These are phyloP conservation scores for Fusarium napiforme DNA, from an alignment of 2,329 filamentous ascomycete species.

Conservation along the genomic window DNA sequence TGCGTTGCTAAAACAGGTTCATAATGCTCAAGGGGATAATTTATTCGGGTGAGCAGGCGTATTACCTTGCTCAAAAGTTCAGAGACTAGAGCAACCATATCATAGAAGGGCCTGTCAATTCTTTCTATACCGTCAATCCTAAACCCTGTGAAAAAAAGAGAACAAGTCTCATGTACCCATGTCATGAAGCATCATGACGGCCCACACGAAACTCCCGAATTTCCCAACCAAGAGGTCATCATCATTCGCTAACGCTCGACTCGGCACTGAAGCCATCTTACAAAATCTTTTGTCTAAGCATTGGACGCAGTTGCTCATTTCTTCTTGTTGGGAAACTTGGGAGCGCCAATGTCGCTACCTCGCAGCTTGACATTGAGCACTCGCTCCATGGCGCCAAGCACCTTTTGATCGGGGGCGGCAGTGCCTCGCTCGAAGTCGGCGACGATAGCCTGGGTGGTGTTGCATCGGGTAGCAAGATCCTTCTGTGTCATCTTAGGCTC, in stretches of 20 bases:
- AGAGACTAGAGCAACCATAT: constrained; percentile 19
- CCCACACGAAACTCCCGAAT: constrained; percentile 43
- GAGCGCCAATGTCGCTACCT: constrained; percentile 84
- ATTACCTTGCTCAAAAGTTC: constrained; percentile 8
- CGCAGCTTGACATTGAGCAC: constrained; percentile 89
- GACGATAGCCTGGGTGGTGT: constrained; percentile 82
- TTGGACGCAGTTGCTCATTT: constrained; percentile 46
- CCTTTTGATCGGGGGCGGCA: constrained; percentile 84
- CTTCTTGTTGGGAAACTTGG: constrained; percentile 82
- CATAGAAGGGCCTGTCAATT: constrained; percentile 16
- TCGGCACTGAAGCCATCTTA: constrained; percentile 43
- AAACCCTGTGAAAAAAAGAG: constrained; percentile 26
- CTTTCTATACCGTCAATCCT: constrained; percentile 29
- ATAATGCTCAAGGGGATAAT: constrained; percentile 17
- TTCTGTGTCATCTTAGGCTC: constrained; percentile 98
- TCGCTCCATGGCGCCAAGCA: constrained; percentile 81
- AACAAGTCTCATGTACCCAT: constrained; percentile 42
- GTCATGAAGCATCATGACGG: constrained; percentile 43
- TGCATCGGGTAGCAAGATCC: constrained; percentile 85
- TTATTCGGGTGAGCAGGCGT: constrained; percentile 19
- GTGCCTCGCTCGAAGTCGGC: constrained; percentile 87
- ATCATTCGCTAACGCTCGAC: constrained; percentile 46
- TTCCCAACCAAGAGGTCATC: constrained; percentile 42
- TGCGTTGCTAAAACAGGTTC: neutral
- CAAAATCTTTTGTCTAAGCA: constrained; percentile 25